phyloP scores from a whole-genome alignment of 2,329 filamentous ascomycete species.

The Nemania bipapillata region DNA sequence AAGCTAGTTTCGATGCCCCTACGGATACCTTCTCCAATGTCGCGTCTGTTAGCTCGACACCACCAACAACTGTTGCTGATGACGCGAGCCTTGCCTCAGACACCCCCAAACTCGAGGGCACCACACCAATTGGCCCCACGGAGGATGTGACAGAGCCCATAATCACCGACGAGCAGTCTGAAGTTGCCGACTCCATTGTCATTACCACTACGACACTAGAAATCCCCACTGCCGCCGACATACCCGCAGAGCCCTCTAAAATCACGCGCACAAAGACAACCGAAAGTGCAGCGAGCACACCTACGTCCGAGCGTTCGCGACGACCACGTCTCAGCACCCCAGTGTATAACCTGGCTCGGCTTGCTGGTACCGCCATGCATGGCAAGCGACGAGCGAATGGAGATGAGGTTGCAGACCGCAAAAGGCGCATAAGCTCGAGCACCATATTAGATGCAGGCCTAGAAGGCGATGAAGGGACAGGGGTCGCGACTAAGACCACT shows the following conservation, averaged over 20 bases:
- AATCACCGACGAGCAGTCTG: slow-evolving; percentile 42
- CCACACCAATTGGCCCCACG: slow-evolving; percentile 62
- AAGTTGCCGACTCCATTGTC: slow-evolving; percentile 46
- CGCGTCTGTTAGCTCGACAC: slow-evolving; percentile 70
- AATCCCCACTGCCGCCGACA: slow-evolving; percentile 8
- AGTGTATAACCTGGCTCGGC: slow-evolving; percentile 73
- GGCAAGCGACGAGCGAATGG: slow-evolving; percentile 66
- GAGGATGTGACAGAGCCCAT: slow-evolving; percentile 46
- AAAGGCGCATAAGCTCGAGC: slow-evolving; percentile 60
- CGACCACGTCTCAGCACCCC: slow-evolving; percentile 66
- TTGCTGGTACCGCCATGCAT: slow-evolving; percentile 71
- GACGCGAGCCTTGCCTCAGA: slow-evolving; percentile 66
- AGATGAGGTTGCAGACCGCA: slow-evolving; percentile 58
- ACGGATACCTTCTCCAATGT: slow-evolving; percentile 61
- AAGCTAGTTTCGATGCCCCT: slow-evolving; percentile 48
- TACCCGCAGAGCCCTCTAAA: slow-evolving; percentile 23
- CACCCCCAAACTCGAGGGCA: slow-evolving; percentile 70
- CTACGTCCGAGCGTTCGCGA: slow-evolving; percentile 60
- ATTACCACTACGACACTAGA: slow-evolving; percentile 40
- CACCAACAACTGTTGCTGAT: slow-evolving; percentile 74
- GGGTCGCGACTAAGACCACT: slow-evolving; percentile 37
- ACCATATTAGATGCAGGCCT: slow-evolving; percentile 51
- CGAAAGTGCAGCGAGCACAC: slow-evolving; percentile 43
- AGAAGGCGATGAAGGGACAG: slow-evolving; percentile 40
- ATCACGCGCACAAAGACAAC: slow-evolving; percentile 31